Conservation (phyloP, 2,329 filamentous ascomycete genomes). For the Scleromitrula shiraiana region DNA sequence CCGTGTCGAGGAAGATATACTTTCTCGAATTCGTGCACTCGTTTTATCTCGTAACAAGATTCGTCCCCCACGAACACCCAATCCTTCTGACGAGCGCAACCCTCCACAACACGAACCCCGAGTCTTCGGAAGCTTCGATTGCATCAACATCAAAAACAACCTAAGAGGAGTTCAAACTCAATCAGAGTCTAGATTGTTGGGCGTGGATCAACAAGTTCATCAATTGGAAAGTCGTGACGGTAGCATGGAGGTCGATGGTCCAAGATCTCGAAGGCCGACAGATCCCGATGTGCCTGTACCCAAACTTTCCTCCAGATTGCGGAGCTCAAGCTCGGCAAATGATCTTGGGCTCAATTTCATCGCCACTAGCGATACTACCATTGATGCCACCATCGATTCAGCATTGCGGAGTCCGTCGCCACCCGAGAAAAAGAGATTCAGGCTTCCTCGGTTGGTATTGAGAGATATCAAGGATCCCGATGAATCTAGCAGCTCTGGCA, state of each 20-base stretch:
- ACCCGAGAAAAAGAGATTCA: conserved; percentile 15
- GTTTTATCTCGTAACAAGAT: conserved; percentile 21
- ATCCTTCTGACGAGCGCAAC: conserved; percentile 20
- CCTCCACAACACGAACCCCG: conserved; percentile 5
- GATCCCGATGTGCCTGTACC: neutral
- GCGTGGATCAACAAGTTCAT: conserved; percentile 3
- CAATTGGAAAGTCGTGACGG: neutral
- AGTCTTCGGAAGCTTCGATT: conserved; percentile 16
- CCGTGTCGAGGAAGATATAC: conserved; percentile 25
- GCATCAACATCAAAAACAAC: neutral
- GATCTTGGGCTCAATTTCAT: conserved; percentile 9
- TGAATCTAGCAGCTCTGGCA: neutral
- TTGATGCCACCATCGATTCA: conserved; percentile 1
- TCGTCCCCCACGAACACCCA: conserved; percentile 22
- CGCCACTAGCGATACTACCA: too few relatives aligned
- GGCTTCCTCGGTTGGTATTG: conserved; percentile 20
- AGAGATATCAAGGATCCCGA: conserved; percentile 14
- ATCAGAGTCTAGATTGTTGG: conserved; percentile 16
- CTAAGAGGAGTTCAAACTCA: conserved; percentile 14
- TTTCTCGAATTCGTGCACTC: conserved; percentile 24
- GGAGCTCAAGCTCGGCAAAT: conserved; percentile 14
- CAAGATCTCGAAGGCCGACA: conserved; percentile 4
- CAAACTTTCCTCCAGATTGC: conserved; percentile 2
- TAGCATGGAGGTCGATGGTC: conserved; percentile 10
- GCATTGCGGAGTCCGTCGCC: neutral